Evolutionary conservation across 2,329 filamentous ascomycete genomes (phyloP), one percentile per base, ranked within the genome.

Genomic region (Ilyonectria robusta): DNA sequence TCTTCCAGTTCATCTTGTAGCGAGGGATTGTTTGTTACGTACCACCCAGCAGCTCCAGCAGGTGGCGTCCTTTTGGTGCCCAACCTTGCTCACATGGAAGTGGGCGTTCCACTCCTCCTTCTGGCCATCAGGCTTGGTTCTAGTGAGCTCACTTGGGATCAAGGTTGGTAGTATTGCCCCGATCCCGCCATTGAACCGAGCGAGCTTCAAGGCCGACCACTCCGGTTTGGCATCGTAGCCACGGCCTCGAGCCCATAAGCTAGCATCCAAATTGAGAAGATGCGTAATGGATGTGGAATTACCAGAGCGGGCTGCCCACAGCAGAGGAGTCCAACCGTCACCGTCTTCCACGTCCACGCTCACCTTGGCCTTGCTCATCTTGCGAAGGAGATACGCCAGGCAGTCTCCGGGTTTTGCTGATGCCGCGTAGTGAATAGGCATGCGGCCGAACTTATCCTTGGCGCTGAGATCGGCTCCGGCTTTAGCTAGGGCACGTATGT

Each of bases 391-490:
- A 26, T 26, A 26, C 19, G 3, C 1, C 4, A 40, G 11, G 37
- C 37, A 40, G 11, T 17, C 4, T 13, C 37, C 37, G 2, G 6
- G 7, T 8, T 23, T 19, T 5, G 4, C 19, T 21, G 46, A n/a
- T 26, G 17, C 46, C 46, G 46, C 46, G n/a, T 10, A 48, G 46
- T 48, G 46, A 21, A 48, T 9, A 9, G 46, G 46, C 46, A 26
- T 48, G 46, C 46, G 46, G 19, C 46, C 46, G 19, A 21, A 48
- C 8, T 48, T 48, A n/a, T 48, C 46, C 46, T 26, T 48, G 46
- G 26, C 23, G 46, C 13, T 26, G 8, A 26, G 46, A 26, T 48
- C 46, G 46, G 46, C 46, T 1, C 46, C 46, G 46, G 46, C 17
- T 26, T 26, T 19, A 11, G 10, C 19, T 21, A 48, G 46, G 46